Base-by-base conservation (phyloP, 495 filamentous ascomycete species). In the Talaromyces nanjingensis region DNA sequence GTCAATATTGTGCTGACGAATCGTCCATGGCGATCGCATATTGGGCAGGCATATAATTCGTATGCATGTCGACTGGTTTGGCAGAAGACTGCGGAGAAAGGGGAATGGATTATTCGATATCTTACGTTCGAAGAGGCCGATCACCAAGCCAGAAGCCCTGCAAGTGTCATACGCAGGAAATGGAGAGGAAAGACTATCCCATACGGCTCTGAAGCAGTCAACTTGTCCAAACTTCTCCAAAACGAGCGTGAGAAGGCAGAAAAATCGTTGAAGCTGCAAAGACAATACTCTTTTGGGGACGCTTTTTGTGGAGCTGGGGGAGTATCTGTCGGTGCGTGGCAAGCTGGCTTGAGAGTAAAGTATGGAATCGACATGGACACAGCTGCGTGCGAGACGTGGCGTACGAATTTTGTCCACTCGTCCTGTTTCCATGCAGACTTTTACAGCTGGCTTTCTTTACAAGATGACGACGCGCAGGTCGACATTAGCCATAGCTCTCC, bases 401-500 rank as follows among this genome's bases (percentile, higher is more conserved):
- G 66, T 0, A 58, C 69, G 3, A 94, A 96, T 63, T 92, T 90
- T 65, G 73, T 57, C 20, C 85, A 7, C 84, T 91, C 69, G 6
- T 77, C 55, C 16, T 70, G 63, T 16, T 68, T 65, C 62, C 62
- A 52, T n/a, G 65, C 57, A 55, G 64, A 70, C 0, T 66, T 78
- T 22, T 68, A 66, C 33, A 34, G 63, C 11, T 75, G 80, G 14
- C 52, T 78, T 7, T 71, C 71, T 0, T 72, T 72, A 20, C 42
- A 70, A 9, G 42, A 66, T 47, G 29, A 67, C 11, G 64, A 75
- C 60, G 60, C 76, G 18, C 70, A 69, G 24, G 83, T 91, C 0
- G 92, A 97, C 67, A 77, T 96, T 20, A 76, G 89, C 2, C 93
- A 97, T 62, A 71, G 93, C 0, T 94, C 90, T 0, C 91, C 91